Conservation (phyloP, 1,139 yeast genomes). For the Taphrina confusa region DNA sequence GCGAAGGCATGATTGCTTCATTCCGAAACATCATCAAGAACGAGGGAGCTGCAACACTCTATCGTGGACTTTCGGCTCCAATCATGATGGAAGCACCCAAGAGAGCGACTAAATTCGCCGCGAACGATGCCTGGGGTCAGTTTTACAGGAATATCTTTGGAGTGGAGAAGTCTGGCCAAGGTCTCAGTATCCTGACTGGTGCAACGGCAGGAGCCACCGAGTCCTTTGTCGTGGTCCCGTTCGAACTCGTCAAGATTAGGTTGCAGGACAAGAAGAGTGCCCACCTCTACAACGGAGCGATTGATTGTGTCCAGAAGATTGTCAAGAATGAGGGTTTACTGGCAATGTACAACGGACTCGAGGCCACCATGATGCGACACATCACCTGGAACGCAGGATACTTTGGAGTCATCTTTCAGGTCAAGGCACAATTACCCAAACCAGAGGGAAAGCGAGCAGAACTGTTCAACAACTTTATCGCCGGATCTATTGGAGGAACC, state of each 20-base stretch:
- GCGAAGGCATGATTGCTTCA: constrained; percentile 72
- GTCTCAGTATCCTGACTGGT: constrained; percentile 86
- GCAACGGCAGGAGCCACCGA: constrained; percentile 99
- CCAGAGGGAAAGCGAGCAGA: constrained; percentile 69
- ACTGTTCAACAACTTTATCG: constrained; percentile 80
- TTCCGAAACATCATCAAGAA: constrained; percentile 74
- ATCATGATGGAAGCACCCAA: constrained; percentile 99
- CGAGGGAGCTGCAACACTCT: constrained; percentile 59
- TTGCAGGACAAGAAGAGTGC: constrained; percentile 75
- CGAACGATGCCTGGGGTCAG: constrained; percentile 95
- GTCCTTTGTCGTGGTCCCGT: constrained; percentile 94
- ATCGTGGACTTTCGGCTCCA: constrained; percentile 60
- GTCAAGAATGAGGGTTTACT: constrained; percentile 72
- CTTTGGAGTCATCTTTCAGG: constrained; percentile 91
- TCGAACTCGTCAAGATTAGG: constrained; percentile 77
- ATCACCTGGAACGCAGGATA: constrained; percentile 97
- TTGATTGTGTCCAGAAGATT: constrained; percentile 75
- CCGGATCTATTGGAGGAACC: constrained; percentile 96
- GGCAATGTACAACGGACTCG: constrained; percentile 91
- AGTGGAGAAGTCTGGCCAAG: constrained; percentile 69
- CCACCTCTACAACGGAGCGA: constrained; percentile 72
- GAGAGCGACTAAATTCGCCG: constrained; percentile 96
- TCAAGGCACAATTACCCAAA: constrained; percentile 73
- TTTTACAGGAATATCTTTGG: constrained; percentile 75
- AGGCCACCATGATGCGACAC: constrained; percentile 97